Conservation (phyloP, 805 yeast genomes). For the Monosporozyma unispora region DNA sequence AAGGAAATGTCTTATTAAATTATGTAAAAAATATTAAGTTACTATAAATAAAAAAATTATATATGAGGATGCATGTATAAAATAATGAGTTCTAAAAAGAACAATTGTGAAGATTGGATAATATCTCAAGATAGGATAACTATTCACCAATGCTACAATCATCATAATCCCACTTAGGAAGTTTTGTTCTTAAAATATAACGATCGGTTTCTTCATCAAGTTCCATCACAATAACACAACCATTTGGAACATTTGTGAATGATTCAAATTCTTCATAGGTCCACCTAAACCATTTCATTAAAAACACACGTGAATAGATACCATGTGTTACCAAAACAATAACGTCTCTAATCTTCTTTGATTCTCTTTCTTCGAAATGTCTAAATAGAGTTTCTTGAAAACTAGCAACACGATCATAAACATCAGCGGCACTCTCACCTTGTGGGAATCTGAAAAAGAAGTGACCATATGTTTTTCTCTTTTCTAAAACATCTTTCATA, state of each 20-base stretch:
- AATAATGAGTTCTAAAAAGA: too few relatives aligned
- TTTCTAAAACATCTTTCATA: constrained; percentile 77
- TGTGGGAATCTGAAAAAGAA: constrained; percentile 84
- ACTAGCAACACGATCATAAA: constrained; percentile 81
- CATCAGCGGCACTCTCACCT: constrained; percentile 96
- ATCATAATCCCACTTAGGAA: constrained; percentile 57
- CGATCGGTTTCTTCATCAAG: constrained; percentile 39
- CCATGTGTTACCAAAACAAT: constrained; percentile 87
- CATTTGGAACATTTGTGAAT: constrained; percentile 75
- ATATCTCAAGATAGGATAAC: background rate
- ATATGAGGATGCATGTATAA: background rate
- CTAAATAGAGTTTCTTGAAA: constrained; percentile 82
- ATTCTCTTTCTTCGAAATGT: constrained; percentile 54
- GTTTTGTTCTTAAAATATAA: constrained; percentile 49
- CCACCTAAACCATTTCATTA: constrained; percentile 95
- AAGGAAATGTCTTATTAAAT: too few relatives aligned
- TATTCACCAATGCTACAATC: background rate
- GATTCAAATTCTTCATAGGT: constrained; percentile 81
- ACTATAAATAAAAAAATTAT: too few relatives aligned
- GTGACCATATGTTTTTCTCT: constrained; percentile 80
- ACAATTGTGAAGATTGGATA: background rate
- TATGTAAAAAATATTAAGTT: too few relatives aligned
- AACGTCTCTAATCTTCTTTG: constrained; percentile 61
- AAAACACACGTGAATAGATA: constrained; percentile 84
- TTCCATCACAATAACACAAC: constrained; percentile 75